Percentiles rank a stretch among this genome's conserved stretches.
Conservation (phyloP, 2,329 filamentous ascomycete species). For the Fusarium caatingaense region DNA sequence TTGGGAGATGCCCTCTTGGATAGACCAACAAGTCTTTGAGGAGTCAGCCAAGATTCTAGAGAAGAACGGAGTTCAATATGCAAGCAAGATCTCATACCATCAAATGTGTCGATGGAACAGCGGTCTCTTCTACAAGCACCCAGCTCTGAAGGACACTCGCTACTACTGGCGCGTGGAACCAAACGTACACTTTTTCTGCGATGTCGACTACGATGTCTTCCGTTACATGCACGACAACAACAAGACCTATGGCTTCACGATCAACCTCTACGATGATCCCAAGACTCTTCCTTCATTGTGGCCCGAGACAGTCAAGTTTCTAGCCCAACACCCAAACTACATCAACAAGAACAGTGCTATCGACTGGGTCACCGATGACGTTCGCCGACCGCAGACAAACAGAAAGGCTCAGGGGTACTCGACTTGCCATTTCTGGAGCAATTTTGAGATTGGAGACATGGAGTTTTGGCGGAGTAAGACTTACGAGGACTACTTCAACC, state of each 20-base stretch:
- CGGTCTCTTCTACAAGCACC: constrained; percentile 97
- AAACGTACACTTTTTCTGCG: constrained; percentile 99
- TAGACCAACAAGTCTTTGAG: constrained; percentile 85
- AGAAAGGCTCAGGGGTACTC: constrained; percentile 89
- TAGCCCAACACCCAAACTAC: constrained; percentile 85
- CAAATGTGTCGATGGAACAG: constrained; percentile 99
- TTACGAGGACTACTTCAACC: constrained; percentile 96
- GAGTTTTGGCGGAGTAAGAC: constrained; percentile 89
- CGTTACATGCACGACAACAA: constrained; percentile 98
- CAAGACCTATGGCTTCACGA: constrained; percentile 98
- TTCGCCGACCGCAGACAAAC: constrained; percentile 82
- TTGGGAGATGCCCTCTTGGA: constrained; percentile 93
- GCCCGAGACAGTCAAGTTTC: constrained; percentile 95
- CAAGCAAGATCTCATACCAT: constrained; percentile 89
- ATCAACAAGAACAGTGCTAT: constrained; percentile 86
- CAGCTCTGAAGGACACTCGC: constrained; percentile 80
- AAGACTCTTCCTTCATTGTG: constrained; percentile 87
- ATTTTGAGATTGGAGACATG: constrained; percentile 96
- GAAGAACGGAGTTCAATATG: constrained; percentile 91
- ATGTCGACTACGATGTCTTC: constrained; percentile 98
- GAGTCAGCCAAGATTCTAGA: constrained; percentile 86
- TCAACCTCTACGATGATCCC: constrained; percentile 94
- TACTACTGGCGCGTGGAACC: constrained; percentile 99
- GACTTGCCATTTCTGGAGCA: constrained; percentile 99
- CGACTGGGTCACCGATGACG: constrained; percentile 85